Conservation (phyloP, 2,329 filamentous ascomycete genomes). For the Aspergillus sergii region DNA sequence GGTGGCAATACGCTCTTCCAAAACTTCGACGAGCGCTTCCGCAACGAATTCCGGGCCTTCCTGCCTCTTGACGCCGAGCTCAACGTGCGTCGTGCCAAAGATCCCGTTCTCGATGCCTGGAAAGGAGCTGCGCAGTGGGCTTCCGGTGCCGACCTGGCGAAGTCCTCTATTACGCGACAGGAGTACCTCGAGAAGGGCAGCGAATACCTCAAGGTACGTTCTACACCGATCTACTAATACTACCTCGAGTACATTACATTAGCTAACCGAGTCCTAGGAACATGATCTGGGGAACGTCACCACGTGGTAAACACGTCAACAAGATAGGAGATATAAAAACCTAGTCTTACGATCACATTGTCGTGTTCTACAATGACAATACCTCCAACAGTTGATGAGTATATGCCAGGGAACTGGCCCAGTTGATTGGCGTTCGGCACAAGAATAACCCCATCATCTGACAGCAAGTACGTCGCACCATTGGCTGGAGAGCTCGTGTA, state of each 20-base stretch:
- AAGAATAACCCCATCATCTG: neutral
- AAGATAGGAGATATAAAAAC: neutral
- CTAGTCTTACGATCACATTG: neutral
- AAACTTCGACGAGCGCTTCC: slow-evolving; percentile 81
- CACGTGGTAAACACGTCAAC: slow-evolving; percentile 25
- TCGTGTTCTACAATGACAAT: neutral
- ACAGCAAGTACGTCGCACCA: neutral
- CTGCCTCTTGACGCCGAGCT: slow-evolving; percentile 70
- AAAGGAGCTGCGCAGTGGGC: slow-evolving; percentile 89
- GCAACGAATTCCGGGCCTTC: slow-evolving; percentile 70
- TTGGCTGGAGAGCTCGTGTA: neutral
- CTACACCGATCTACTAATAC: neutral
- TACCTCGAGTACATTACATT: neutral
- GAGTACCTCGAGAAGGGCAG: slow-evolving; percentile 91
- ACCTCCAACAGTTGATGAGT: neutral
- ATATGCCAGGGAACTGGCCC: slow-evolving; percentile 7
- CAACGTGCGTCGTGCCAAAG: slow-evolving; percentile 70
- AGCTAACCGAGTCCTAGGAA: slow-evolving; percentile 30
- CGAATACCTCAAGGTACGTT: slow-evolving; percentile 81
- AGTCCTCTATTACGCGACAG: slow-evolving; percentile 70
- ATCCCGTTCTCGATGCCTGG: slow-evolving; percentile 88
- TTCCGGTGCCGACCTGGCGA: slow-evolving; percentile 57
- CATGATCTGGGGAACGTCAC: slow-evolving; percentile 42
- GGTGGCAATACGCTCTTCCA: slow-evolving; percentile 88
- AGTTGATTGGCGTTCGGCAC: neutral